These are phyloP conservation scores for Vigna reflexopilosa DNA, from an alignment of 306 rosid species.

Conservation along the genomic window DNA sequence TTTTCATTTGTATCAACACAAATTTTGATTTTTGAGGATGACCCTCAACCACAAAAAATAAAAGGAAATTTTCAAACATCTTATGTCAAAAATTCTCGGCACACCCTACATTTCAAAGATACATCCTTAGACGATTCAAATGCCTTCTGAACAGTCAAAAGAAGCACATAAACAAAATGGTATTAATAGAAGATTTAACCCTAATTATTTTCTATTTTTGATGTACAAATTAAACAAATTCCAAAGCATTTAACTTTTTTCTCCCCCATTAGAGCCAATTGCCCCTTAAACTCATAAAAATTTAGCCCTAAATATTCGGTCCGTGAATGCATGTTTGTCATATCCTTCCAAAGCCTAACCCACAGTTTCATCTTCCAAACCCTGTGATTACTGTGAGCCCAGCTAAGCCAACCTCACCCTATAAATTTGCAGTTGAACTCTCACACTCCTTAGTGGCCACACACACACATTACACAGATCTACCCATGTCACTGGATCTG, in stretches of 20 bases:
- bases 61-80: background rate
- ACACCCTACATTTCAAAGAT: background rate
- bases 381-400: slow-evolving; percentile 39
- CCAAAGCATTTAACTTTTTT: background rate
- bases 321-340: slow-evolving; percentile 10
- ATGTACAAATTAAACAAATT: background rate
- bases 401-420: slow-evolving; percentile 24
- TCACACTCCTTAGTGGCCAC: slow-evolving; percentile 4
- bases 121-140: background rate
- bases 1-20: too few relatives aligned
- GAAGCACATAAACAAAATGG: background rate
- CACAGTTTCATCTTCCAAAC: slow-evolving; percentile 34
- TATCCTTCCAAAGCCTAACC: slow-evolving; percentile 10
- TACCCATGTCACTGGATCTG: background rate
- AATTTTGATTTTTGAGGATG: too few relatives aligned
- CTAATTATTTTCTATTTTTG: background rate
- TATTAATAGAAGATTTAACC: background rate
- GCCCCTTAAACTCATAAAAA: background rate
- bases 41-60: too few relatives aligned
- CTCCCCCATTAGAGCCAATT: background rate
- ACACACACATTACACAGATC: background rate
- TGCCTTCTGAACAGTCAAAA: background rate
- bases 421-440: background rate
- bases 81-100: background rate
- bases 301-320: background rate